These are phyloP conservation scores for Thozetella sp. DNA, from an alignment of 495 filamentous ascomycete genomes.

Conservation along the genomic window DNA sequence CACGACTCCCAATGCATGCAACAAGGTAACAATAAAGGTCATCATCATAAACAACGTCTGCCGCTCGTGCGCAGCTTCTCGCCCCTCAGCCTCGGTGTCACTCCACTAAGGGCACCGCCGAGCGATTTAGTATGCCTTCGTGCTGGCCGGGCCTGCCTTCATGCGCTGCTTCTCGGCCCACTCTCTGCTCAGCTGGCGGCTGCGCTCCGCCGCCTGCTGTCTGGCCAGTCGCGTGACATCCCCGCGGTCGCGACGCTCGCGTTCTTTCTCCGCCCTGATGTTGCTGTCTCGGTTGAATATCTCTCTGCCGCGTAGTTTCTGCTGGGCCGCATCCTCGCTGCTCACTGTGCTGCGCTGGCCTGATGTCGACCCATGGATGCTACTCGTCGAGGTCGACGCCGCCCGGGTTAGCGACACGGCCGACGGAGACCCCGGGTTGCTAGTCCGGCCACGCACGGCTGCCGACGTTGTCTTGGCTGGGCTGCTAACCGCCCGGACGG, in stretches of 20 bases:
- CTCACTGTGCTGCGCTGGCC: constrained; percentile 47
- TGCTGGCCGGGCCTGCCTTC: constrained; percentile 25
- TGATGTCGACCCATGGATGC: constrained; percentile 17
- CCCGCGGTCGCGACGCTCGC: constrained; percentile 57
- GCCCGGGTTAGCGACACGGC: constrained; percentile 25
- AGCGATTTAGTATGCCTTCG: background rate
- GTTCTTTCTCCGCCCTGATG: constrained; percentile 49
- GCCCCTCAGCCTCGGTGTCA: too few relatives aligned
- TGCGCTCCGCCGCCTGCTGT: constrained; percentile 66
- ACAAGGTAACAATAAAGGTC: background rate
- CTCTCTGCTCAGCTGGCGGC: constrained; percentile 61
- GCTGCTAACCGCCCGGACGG: background rate
- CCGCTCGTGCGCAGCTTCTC: too few relatives aligned
- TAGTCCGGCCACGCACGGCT: constrained; percentile 15
- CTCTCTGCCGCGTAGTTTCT: constrained; percentile 58
- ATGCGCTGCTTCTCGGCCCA: constrained; percentile 70
- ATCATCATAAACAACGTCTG: background rate
- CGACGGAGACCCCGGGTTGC: constrained; percentile 4
- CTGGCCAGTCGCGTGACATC: constrained; percentile 57
- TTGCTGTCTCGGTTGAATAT: constrained; percentile 59
- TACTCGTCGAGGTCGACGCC: constrained; percentile 38
- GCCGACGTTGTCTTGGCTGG: background rate
- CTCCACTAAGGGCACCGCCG: too few relatives aligned
- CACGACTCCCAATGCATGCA: background rate
- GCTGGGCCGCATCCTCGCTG: constrained; percentile 48